Evolutionary conservation across 2,329 filamentous ascomycete genomes (phyloP), one percentile per base, ranked within the genome.

Genomic region (Clonostachys rosea): DNA sequence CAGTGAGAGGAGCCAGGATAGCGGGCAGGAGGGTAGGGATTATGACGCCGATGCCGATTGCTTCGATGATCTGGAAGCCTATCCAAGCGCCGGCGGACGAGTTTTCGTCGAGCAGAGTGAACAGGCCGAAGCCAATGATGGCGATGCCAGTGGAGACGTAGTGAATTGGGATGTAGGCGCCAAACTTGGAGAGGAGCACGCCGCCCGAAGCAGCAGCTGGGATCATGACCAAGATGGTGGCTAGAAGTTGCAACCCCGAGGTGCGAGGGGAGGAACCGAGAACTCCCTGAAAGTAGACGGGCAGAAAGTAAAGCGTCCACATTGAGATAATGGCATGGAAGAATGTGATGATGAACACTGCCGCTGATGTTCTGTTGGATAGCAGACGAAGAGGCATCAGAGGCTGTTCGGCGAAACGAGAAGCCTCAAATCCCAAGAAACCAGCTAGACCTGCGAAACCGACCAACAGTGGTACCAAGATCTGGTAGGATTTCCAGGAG

Each of bases 231-330:
- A 60, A 50, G 13, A 69, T 55, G 0, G 54, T 54, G 42, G 61
- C 53, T 47, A 71, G 58, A 4, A 68, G 35, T 30, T 60, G 48
- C 17, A 69, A 54, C 1, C 63, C 69, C 0, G 67, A 57, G 0
- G 59, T 54, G 0, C 54, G 51, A 0, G 74, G 63, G 0, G 60
- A 55, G 5, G 61, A 56, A 3, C 53, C 53, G 1, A 62, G 58
- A 0, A 76, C 68, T 4, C 59, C 65, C 45, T 77, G 73, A 50
- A 76, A 77, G 54, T 75, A 78, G 10, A 77, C 56, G 0, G 74
- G 71, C 0, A 75, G 51, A 49, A 74, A 75, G 55, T 66, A 71
- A 33, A 61, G 51, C 5, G 59, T 50, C 59, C 67, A 70, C 18
- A 63, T 16, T 67, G 63, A 5, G 65, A 55, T 20, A 9, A 59